Evolutionary conservation across 169 alveolate genomes (phyloP).

Genomic region (Eimeria tenella): DNA sequence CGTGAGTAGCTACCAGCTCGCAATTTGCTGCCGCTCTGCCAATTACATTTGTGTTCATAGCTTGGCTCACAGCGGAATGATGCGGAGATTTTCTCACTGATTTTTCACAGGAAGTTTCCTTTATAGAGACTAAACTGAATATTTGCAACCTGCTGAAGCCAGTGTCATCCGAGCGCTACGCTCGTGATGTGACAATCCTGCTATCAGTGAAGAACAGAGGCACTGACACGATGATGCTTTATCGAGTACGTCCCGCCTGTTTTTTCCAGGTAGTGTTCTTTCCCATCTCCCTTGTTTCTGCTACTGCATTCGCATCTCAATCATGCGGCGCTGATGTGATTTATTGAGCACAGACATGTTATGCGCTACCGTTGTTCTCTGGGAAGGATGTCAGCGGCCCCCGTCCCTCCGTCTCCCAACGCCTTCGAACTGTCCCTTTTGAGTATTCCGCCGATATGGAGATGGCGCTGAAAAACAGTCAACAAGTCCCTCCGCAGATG

Average conservation of each 20-base stretch:
- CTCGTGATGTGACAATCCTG: slow-evolving; percentile 55
- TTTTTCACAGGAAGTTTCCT: slow-evolving; percentile 55
- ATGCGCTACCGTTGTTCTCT: slow-evolving; percentile 60
- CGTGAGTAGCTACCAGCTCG: not conserved
- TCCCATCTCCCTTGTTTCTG: not conserved
- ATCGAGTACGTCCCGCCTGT: slow-evolving; percentile 45
- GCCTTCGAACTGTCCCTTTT: slow-evolving; percentile 54
- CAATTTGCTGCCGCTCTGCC: not conserved
- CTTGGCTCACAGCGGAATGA: not conserved
- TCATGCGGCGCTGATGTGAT: not conserved
- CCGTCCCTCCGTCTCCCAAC: slow-evolving; percentile 32
- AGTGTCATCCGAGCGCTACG: not conserved
- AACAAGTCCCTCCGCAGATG: slow-evolving; percentile 5
- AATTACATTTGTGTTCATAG: not conserved
- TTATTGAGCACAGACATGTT: slow-evolving; percentile 40
- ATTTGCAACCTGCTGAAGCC: slow-evolving; percentile 68
- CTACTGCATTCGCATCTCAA: not conserved
- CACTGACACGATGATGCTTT: slow-evolving; percentile 68
- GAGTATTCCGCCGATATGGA: slow-evolving; percentile 58
- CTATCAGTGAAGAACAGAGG: slow-evolving; percentile 69
- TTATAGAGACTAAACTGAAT: slow-evolving; percentile 60
- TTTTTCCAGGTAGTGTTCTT: not conserved
- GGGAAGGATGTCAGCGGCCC: slow-evolving; percentile 48
- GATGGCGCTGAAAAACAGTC: slow-evolving; percentile 42
- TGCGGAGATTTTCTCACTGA: not conserved